phyloP scores from a whole-genome alignment of 768 basidiomycete genomes.

The Lentinula aciculospora region DNA sequence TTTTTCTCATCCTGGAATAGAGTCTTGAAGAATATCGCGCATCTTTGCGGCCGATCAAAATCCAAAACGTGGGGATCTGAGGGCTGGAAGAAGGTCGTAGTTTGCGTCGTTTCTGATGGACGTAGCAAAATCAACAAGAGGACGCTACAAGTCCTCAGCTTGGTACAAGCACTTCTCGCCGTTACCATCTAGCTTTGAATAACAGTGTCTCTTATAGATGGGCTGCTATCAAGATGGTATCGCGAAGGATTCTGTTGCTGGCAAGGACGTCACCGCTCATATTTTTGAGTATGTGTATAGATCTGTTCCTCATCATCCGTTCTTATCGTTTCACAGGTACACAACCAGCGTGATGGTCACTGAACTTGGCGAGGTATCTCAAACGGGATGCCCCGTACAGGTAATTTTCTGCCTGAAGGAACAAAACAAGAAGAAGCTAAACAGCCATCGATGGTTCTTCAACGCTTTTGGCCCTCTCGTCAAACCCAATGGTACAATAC shows the following conservation, averaged over 20 bases:
- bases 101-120: slow-evolving; percentile 83
- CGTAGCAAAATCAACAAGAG: slow-evolving; percentile 85
- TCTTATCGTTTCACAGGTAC: slow-evolving; percentile 38
- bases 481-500: slow-evolving; percentile 64
- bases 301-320: neutral
- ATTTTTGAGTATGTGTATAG: slow-evolving; percentile 72
- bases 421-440: slow-evolving; percentile 96
- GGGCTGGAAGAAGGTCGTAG: slow-evolving; percentile 88
- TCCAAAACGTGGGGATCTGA: slow-evolving; percentile 85
- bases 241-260: slow-evolving; percentile 81
- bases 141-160: slow-evolving; percentile 81
- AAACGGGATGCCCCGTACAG: slow-evolving; percentile 76
- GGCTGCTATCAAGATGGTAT: slow-evolving; percentile 87
- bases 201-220: slow-evolving; percentile 43
- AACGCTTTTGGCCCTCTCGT: slow-evolving; percentile 90
- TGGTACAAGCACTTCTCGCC: slow-evolving; percentile 38
- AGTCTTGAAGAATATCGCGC: slow-evolving; percentile 83
- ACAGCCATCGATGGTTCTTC: slow-evolving; percentile 97
- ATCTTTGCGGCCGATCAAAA: slow-evolving; percentile 62
- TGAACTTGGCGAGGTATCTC: slow-evolving; percentile 73
- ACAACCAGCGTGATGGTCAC: slow-evolving; percentile 77
- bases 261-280: slow-evolving; percentile 90
- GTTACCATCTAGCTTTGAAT: slow-evolving; percentile 4
- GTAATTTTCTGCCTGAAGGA: slow-evolving; percentile 90
- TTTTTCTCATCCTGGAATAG: slow-evolving; percentile 26